These are phyloP conservation scores for Paxillus ammoniavirescens DNA, from an alignment of 768 basidiomycete genomes.

Conservation along the genomic window DNA sequence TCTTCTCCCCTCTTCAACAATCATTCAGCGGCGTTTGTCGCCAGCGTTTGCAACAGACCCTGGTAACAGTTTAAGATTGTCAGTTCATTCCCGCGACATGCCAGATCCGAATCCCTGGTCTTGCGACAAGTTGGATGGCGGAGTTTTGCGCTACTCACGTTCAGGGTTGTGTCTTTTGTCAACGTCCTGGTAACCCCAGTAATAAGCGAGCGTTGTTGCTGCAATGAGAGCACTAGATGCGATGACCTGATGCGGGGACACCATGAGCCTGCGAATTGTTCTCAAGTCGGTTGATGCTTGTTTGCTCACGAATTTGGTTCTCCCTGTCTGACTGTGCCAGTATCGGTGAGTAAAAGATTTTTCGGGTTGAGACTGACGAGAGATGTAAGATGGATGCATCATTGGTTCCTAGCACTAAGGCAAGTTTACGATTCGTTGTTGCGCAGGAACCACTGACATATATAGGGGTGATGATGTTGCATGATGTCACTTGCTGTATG, in stretches of 20 bases:
- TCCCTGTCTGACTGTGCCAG: constrained; percentile 32
- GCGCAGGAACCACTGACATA: not conserved
- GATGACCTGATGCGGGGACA: constrained; percentile 24
- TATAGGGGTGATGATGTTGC: constrained; percentile 20
- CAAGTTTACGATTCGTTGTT: not conserved
- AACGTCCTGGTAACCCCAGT: constrained; percentile 36
- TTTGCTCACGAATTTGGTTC: constrained; percentile 31
- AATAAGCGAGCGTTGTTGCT: constrained; percentile 32
- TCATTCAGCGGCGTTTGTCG: constrained; percentile 24
- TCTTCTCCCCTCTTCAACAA: constrained; percentile 1
- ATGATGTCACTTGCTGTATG: constrained; percentile 28
- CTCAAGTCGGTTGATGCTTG: not conserved
- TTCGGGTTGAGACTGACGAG: constrained; percentile 22
- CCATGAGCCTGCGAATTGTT: not conserved
- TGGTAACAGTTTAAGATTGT: not conserved
- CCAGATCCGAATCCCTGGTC: not conserved
- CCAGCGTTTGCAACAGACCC: constrained; percentile 13
- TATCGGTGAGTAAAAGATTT: constrained; percentile 29
- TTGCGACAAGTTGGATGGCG: not conserved
- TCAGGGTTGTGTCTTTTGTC: constrained; percentile 29
- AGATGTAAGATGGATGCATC: constrained; percentile 26
- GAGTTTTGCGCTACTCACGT: constrained; percentile 14
- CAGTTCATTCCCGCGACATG: not conserved
- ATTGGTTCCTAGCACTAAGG: not conserved
- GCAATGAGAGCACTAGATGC: constrained; percentile 27